phyloP scores from a whole-genome alignment of 163 green algal genomes.

The Dunaliella salina region DNA sequence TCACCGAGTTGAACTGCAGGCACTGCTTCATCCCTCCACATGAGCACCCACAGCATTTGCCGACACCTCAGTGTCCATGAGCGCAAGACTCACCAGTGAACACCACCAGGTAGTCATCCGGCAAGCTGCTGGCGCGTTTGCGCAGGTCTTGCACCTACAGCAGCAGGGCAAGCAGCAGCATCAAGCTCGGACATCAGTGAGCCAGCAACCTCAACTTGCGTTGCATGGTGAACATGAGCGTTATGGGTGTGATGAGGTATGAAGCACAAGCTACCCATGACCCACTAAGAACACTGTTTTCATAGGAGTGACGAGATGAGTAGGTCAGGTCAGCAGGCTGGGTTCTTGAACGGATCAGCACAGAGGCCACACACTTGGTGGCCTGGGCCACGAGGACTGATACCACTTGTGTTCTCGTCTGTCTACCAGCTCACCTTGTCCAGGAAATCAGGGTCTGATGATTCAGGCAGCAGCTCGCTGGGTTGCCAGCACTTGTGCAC shows the following conservation, averaged over 20 bases:
- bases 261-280: no score
- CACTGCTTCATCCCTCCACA: background rate
- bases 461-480: slow-evolving; percentile 85
- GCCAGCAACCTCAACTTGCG: no score
- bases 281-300: no score
- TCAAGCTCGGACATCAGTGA: no score
- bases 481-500: slow-evolving; percentile 92
- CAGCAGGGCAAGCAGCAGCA: no score
- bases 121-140: slow-evolving; percentile 68
- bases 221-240: no score
- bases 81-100: slow-evolving; percentile 61
- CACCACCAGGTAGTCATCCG: slow-evolving; percentile 92
- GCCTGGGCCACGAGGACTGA: no score
- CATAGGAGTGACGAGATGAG: no score
- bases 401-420: no score
- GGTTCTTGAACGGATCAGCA: background rate
- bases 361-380: background rate
- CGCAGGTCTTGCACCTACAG: slow-evolving; percentile 74
- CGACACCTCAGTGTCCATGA: no score
- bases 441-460: slow-evolving; percentile 81
- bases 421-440: slow-evolving; percentile 62
- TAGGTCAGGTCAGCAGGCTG: background rate
- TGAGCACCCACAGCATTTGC: no score
- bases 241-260: no score
- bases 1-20: background rate